Conservation (phyloP, 2,329 filamentous ascomycete species). For the Xenosphaeropsis pyriputrescens region DNA sequence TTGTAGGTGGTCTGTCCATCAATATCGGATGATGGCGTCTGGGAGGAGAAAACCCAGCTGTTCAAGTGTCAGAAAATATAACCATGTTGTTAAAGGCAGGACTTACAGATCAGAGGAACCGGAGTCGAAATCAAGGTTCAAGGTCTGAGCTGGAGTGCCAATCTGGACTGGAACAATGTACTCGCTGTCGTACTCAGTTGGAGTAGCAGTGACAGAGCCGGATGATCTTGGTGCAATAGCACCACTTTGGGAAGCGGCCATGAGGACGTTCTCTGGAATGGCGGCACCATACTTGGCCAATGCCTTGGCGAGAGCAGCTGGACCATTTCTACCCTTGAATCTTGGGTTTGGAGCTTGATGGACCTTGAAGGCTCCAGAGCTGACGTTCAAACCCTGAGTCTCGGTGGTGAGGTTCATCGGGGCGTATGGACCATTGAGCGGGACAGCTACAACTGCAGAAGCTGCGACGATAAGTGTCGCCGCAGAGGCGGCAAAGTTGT, state of each 20-base stretch:
- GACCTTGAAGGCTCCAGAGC: constrained; percentile 2
- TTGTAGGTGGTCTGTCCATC: constrained; percentile 7
- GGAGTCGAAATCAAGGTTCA: constrained; percentile 2
- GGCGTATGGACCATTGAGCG: background rate
- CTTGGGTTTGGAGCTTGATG: constrained; percentile 11
- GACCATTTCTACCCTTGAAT: constrained; percentile 11
- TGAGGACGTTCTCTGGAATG: constrained; percentile 14
- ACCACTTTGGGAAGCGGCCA: constrained; percentile 6
- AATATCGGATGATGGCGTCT: constrained; percentile 5
- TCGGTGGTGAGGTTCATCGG: no score
- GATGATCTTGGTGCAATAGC: background rate
- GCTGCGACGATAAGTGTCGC: background rate
- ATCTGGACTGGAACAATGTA: constrained; percentile 1
- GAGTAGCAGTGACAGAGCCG: constrained; percentile 1
- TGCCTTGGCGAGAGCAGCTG: constrained; percentile 14
- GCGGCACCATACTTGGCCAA: constrained; percentile 19
- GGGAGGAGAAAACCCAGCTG: constrained; percentile 18
- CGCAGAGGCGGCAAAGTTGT: background rate
- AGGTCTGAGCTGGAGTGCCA: constrained; percentile 2
- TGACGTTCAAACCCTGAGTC: no score
- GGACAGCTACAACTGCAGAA: background rate
- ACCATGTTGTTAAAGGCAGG: background rate
- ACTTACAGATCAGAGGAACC: constrained; percentile 3
- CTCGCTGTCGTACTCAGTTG: constrained; percentile 2
- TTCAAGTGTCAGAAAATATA: constrained; percentile 2